phyloP scores from a whole-genome alignment of 164 flowering plant genomes.

The Aristolochia californica region DNA sequence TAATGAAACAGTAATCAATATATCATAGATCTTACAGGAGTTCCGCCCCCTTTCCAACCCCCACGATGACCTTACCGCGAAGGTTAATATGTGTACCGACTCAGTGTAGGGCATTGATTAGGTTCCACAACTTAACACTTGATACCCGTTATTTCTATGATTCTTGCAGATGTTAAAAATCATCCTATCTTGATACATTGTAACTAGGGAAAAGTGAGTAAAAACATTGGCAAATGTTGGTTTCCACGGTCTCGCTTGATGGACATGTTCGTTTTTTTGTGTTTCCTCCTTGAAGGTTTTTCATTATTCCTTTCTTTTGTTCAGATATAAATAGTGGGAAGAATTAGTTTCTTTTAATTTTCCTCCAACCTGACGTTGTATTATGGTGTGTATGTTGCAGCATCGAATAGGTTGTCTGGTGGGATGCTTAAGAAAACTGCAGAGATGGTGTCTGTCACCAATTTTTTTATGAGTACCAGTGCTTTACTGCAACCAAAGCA shows the following conservation, averaged over 20 bases:
- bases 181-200: constrained; percentile 74
- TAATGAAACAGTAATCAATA: no score
- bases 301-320: no score
- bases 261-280: no score
- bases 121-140: no score
- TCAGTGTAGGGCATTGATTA: no score
- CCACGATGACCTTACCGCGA: no score
- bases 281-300: no score
- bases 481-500: constrained; percentile 74
- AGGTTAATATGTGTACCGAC: no score
- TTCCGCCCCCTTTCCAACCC: no score
- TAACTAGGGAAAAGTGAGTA: constrained; percentile 67
- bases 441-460: constrained; percentile 69
- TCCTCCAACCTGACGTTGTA: neutral
- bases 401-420: constrained; percentile 80
- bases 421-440: constrained; percentile 69
- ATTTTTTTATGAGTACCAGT: constrained; percentile 69
- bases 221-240: neutral
- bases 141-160: neutral
- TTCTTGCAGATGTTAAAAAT: constrained; percentile 41
- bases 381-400: constrained; percentile 21
- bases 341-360: neutral
- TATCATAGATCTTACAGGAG: no score
- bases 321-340: no score
- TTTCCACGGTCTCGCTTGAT: no score